These are phyloP conservation scores for Entophlyctis luteolus DNA, from an alignment of 192 early-diverging fungal species.

Conservation along the genomic window DNA sequence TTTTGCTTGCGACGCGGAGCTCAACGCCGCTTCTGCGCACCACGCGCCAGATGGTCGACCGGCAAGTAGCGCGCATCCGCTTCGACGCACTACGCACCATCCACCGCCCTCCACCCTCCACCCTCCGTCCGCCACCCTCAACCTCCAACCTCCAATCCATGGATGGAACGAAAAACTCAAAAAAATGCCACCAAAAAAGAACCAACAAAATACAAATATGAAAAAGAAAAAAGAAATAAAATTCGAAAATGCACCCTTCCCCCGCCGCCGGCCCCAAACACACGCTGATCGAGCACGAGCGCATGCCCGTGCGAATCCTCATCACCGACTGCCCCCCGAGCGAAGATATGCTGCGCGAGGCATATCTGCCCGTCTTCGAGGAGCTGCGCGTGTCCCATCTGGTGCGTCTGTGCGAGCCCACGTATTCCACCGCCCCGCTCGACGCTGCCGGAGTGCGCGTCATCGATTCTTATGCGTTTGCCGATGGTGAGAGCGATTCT, in stretches of 20 bases:
- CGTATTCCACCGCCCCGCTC: constrained; percentile 63
- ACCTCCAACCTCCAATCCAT: too few species aligned
- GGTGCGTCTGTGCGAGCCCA: constrained; percentile 79
- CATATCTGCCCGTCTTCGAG: constrained; percentile 24
- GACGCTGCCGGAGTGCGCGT: constrained; percentile 63
- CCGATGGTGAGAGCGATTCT: constrained; percentile 79
- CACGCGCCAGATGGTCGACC: constrained; percentile 18
- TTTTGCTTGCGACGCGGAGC: neutral
- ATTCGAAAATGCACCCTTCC: too few species aligned
- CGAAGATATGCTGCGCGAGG: neutral
- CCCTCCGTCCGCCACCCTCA: neutral
- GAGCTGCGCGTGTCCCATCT: constrained; percentile 61
- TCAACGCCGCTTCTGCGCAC: neutral
- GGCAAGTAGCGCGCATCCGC: constrained; percentile 1
- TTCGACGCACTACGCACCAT: too few species aligned
- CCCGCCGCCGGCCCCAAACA: constrained; percentile 1
- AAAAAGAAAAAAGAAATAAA: too few species aligned
- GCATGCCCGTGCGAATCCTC: constrained; percentile 6
- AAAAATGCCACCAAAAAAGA: too few species aligned
- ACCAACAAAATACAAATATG: too few species aligned
- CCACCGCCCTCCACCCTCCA: neutral
- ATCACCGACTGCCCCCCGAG: constrained; percentile 28
- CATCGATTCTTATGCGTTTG: constrained; percentile 74
- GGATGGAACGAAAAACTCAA: too few species aligned
- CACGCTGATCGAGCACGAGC: constrained; percentile 4